Evolutionary conservation across 1,284 basidiomycete genomes (phyloP), one percentile per base, ranked within the genome.

Genomic region (Peniophora sp.): DNA sequence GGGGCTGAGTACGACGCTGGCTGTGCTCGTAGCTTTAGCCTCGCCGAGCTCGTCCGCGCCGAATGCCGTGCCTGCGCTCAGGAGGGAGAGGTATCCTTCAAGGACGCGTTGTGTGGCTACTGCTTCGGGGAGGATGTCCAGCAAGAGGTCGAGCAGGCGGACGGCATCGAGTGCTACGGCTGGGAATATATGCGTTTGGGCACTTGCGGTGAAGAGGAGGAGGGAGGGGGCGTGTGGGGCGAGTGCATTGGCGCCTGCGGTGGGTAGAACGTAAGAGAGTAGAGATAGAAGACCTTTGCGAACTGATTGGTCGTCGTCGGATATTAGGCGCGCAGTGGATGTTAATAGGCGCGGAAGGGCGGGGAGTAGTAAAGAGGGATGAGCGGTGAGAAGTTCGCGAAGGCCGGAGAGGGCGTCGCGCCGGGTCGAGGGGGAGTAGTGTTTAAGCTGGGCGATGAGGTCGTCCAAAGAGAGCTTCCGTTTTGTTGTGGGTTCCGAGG

Each of bases 121-220:
- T 9, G 77, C 69, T 14, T 75, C 71, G 1, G 93, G 91, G 2
- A 89, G 78, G 47, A 76, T 64, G 34, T 88, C 83, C 2, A 98
- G 74, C 34, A 94, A 77, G 14, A 97, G 65, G 60, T 91, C 80
- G 47, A 99, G 69, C 55, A 95, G 80, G 23, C 83, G 81, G 55
- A 96, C 77, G 1, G 93, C 92, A 63, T 98, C 96, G 44, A 97
- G 77, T 9, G 93, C 79, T 52, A 98, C 90, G 60, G 95, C 91
- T 9, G 93, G 92, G 65, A 94, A 96, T 52, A 99, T 97, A 61
- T 97, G 89, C 0, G 92, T 94, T 64, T 97, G 86, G 0, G 92
- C 92, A 3, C 95, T 96, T 1, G 91, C 85, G 0, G 85, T 83
- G 65, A 93, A 97, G 12, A 97, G 78, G 16, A 96, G 72, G 52